Evolutionary conservation across 768 basidiomycete species (phyloP).

Genomic region (Myochromella boudieri): DNA sequence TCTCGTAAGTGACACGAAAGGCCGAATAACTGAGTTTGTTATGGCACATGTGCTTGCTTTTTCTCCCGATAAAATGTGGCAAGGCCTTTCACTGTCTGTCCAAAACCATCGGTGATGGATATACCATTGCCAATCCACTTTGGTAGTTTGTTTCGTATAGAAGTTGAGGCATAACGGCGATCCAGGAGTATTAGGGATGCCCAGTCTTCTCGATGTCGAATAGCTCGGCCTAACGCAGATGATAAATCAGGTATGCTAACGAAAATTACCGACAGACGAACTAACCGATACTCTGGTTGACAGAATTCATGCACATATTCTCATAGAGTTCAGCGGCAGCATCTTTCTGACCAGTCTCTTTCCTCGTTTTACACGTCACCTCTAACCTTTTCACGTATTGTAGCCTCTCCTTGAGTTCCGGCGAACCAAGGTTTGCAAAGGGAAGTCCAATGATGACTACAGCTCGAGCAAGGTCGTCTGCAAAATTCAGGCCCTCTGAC

Average conservation of each 20-base stretch:
- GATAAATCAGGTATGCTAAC: not conserved
- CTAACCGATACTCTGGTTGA: conserved; percentile 96
- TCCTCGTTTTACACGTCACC: conserved; percentile 35
- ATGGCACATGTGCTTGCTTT: conserved; percentile 31
- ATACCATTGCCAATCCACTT: conserved; percentile 80
- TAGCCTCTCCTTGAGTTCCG: conserved; percentile 90
- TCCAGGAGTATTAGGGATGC: conserved; percentile 89
- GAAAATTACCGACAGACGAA: conserved; percentile 4
- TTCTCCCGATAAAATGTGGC: conserved; percentile 66
- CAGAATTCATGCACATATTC: conserved; percentile 90
- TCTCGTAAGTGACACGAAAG: too few relatives aligned
- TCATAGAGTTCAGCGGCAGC: conserved; percentile 85
- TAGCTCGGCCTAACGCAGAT: conserved; percentile 74
- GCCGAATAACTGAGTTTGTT: too few relatives aligned
- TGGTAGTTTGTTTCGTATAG: conserved; percentile 81
- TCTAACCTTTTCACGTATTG: conserved; percentile 75
- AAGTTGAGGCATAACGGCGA: conserved; percentile 66
- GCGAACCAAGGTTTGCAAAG: conserved; percentile 88
- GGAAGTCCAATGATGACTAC: conserved; percentile 90
- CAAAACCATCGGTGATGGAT: conserved; percentile 62
- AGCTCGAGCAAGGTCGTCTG: conserved; percentile 79
- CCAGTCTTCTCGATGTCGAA: conserved; percentile 90
- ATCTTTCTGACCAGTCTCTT: conserved; percentile 46
- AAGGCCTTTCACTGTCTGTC: conserved; percentile 66
- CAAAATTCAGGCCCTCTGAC: conserved; percentile 86